phyloP scores from a whole-genome alignment of 208 protist species.

The Balamuthia mandrillaris region DNA sequence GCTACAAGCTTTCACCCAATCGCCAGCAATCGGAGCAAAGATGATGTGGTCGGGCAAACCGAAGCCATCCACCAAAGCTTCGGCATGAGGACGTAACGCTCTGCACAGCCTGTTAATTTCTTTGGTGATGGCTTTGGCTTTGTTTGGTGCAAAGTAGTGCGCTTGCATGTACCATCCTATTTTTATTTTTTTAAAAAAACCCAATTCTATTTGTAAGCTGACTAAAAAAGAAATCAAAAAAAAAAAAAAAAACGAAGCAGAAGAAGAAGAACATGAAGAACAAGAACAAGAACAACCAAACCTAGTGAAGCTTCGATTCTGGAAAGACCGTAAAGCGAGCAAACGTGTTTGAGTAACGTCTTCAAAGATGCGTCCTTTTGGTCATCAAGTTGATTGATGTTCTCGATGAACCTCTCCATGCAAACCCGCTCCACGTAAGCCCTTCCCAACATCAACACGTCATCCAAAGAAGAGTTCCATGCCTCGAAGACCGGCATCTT shows the following conservation, averaged over 20 bases:
- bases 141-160: not conserved
- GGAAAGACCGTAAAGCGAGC: not conserved
- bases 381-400: not conserved
- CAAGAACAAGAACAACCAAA: no score
- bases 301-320: no score
- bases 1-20: not conserved
- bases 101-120: constrained; percentile 24
- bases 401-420: constrained; percentile 16
- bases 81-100: not conserved
- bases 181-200: no score
- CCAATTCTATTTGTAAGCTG: no score
- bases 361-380: not conserved
- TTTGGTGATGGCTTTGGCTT: not conserved
- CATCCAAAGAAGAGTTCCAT: constrained; percentile 10
- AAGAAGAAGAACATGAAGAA: no score
- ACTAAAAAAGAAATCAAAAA: no score
- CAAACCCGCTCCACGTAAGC: constrained; percentile 7
- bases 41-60: not conserved
- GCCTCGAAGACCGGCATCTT: constrained; percentile 3
- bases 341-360: not conserved
- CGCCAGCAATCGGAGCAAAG: not conserved
- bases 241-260: no score
- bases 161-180: constrained; percentile 9
- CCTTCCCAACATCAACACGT: not conserved
- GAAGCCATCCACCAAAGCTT: constrained; percentile 10